Percentiles rank a stretch among this genome's conserved stretches.
Conservation (phyloP, 129 eudicot species). For the Rutidosis leptorrhynchoides region DNA sequence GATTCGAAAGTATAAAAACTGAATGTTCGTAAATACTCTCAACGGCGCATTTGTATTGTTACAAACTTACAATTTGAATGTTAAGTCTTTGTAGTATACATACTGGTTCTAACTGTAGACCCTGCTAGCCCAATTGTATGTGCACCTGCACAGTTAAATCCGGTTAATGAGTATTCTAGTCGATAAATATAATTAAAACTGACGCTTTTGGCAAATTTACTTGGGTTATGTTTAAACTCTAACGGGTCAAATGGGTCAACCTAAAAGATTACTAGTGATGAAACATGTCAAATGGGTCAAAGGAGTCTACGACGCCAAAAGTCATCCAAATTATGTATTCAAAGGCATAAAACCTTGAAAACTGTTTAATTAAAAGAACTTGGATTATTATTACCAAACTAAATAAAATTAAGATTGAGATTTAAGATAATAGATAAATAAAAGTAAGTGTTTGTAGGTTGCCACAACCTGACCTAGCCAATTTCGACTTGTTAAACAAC, state of each 20-base stretch:
- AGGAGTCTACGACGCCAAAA: not conserved
- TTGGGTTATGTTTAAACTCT: not conserved
- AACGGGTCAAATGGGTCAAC: not conserved
- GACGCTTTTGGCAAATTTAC: not conserved
- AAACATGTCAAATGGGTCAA: not conserved
- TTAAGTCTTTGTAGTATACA: not conserved
- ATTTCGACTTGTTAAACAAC: too few relatives aligned
- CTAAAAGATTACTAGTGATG: not conserved
- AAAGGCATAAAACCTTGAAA: not conserved
- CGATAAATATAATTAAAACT: not conserved
- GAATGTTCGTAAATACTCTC: not conserved
- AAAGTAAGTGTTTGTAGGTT: too few relatives aligned
- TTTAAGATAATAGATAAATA: too few relatives aligned
- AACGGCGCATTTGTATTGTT: not conserved
- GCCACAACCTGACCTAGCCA: too few relatives aligned
- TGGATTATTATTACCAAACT: not conserved
- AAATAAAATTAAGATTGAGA: too few relatives aligned
- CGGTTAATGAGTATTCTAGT: not conserved
- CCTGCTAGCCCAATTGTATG: slow-evolving; percentile 43
- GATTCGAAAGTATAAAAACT: not conserved
- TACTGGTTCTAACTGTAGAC: slow-evolving; percentile 19
- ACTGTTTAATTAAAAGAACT: not conserved
- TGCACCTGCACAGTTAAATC: slow-evolving; percentile 23
- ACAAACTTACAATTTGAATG: too few relatives aligned
- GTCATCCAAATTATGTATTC: not conserved